Percentiles rank a stretch among this genome's conserved stretches.
Conservation (phyloP, 306 rosid genomes). For the Gillenia trifoliata region DNA sequence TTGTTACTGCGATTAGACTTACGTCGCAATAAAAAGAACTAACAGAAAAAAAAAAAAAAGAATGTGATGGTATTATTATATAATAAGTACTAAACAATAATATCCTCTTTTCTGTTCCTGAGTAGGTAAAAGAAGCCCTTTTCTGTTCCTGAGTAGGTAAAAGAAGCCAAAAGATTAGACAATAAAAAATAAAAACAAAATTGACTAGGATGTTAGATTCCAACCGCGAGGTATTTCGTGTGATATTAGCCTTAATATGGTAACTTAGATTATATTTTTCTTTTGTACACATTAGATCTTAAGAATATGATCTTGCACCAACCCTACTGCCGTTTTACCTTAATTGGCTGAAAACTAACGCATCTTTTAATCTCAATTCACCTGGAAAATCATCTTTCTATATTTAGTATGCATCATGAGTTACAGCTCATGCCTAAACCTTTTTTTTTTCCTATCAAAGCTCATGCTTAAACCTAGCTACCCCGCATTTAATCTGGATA, state of each 20-base stretch:
- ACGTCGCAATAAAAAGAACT: neutral
- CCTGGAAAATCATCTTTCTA: neutral
- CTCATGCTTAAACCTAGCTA: too few relatives aligned
- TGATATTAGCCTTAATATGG: neutral
- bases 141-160: neutral
- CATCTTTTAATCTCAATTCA: neutral
- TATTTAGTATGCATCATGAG: neutral
- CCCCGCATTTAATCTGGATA: too few relatives aligned
- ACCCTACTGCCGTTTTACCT: neutral
- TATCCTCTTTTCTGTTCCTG: neutral
- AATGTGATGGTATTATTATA: neutral
- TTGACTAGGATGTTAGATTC: neutral
- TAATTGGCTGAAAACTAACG: neutral
- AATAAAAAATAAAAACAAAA: neutral
- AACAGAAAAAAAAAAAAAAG: neutral
- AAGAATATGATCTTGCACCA: slow-evolving; percentile 6
- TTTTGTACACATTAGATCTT: neutral
- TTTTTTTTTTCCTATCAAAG: too few relatives aligned
- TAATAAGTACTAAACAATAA: neutral
- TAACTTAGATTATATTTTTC: neutral
- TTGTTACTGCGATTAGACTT: neutral
- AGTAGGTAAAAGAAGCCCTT: neutral
- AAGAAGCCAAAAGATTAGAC: neutral
- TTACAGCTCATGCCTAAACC: too few relatives aligned
- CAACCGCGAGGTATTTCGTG: neutral